Evolutionary conservation across 2,329 filamentous ascomycete species (phyloP).

Genomic region (Diaporthe citriasiana): DNA sequence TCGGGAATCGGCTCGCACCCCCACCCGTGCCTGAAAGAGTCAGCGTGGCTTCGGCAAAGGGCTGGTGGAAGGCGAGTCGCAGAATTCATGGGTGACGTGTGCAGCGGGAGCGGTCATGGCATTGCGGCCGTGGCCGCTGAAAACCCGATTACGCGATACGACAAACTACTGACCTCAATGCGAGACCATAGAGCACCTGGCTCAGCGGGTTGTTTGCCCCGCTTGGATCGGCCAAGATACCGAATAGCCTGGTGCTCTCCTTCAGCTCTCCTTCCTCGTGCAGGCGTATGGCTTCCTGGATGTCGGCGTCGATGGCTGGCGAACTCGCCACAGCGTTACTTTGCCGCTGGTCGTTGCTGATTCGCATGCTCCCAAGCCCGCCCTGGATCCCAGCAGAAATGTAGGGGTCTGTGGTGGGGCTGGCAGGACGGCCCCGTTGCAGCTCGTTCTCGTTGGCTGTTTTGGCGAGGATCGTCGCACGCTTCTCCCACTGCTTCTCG

Average conservation of each 20-base stretch:
- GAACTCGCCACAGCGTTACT: constrained; percentile 58
- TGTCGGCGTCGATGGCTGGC: constrained; percentile 75
- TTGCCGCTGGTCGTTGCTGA: constrained; percentile 45
- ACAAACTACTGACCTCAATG: constrained; percentile 76
- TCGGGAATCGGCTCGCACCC: constrained; percentile 81
- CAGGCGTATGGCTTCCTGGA: constrained; percentile 94
- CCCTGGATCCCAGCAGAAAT: constrained; percentile 44
- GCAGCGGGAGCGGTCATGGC: neutral
- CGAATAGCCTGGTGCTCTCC: constrained; percentile 88
- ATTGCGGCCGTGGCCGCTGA: neutral
- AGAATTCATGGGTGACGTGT: neutral
- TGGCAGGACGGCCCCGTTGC: constrained; percentile 58
- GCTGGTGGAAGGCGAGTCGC: no score
- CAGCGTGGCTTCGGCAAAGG: constrained; percentile 43
- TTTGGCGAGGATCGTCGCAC: constrained; percentile 86
- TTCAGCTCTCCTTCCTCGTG: constrained; percentile 88
- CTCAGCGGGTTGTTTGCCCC: constrained; percentile 93
- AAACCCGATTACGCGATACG: neutral
- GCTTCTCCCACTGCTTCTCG: constrained; percentile 84
- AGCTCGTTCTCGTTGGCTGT: constrained; percentile 66
- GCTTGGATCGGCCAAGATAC: constrained; percentile 82
- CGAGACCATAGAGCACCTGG: constrained; percentile 95
- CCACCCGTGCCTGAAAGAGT: constrained; percentile 84
- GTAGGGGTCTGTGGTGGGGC: constrained; percentile 50
- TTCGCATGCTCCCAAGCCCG: constrained; percentile 49